These are phyloP conservation scores for Penicillium sp. DNA, from an alignment of 2,329 filamentous ascomycete species.

Conservation along the genomic window DNA sequence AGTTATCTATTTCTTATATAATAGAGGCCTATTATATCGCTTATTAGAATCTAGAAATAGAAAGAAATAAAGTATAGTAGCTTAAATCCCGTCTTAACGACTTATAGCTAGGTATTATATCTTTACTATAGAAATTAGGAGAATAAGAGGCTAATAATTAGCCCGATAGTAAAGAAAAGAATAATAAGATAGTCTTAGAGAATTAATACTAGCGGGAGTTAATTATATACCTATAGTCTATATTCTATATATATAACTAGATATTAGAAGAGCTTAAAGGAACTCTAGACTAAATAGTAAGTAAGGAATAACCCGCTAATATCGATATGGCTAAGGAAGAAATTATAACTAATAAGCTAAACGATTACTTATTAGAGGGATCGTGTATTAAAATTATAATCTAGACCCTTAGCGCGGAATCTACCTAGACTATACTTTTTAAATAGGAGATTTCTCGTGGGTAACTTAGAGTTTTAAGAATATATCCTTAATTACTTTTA, in stretches of 20 bases:
- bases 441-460: too few species aligned
- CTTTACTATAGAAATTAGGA: neutral
- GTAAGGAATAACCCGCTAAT: too few species aligned
- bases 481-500: too few species aligned
- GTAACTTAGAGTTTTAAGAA: too few species aligned
- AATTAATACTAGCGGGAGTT: neutral
- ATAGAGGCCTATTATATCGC: neutral
- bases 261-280: neutral
- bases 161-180: neutral
- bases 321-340: too few species aligned
- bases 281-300: too few species aligned
- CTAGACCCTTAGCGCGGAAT: too few species aligned
- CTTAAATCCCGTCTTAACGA: neutral
- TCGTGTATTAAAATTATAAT: too few species aligned
- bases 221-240: neutral
- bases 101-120: neutral
- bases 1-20: neutral
- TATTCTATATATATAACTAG: neutral
- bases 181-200: neutral
- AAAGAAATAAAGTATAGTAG: neutral
- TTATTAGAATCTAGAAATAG: neutral
- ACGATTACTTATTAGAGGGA: too few species aligned
- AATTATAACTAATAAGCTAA: too few species aligned
- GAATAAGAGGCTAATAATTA: neutral
- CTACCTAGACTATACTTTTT: too few species aligned